Evolutionary conservation across 2,329 filamentous ascomycete species (phyloP), one percentile per base, ranked within the genome.

Genomic region (Drechslera avenae): DNA sequence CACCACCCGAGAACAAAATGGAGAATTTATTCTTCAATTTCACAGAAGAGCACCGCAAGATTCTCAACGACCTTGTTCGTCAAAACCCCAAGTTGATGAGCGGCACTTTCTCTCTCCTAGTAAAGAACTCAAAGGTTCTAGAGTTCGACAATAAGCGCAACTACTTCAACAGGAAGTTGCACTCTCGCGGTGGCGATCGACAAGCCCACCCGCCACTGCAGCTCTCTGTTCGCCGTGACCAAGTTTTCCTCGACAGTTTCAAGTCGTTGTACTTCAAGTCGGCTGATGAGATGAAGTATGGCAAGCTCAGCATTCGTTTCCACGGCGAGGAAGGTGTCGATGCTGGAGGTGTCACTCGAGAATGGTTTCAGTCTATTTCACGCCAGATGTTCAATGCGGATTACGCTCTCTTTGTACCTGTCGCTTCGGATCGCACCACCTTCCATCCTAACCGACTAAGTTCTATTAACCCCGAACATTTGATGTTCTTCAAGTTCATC

Each of bases 101-200:
- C 52, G 94, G 94, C 45, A 97, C 93, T 2, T 97, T 99, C 76
- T 92, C 93, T 9, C 82, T 99, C 13, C 78, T 99, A 39, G 94
- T 97, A 57, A 97, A 96, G 80, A 99, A 99, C 69, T 95, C 94
- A 19, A 99, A 97, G 81, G 95, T 99, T 3, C 81, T 99, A 10
- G 94, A 99, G 70, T 99, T 99, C 67, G 94, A 99, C 78, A 99
- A 99, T 79, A 99, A 99, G 80, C 91, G 94, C 66, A 97, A 96
- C 76, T 99, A 95, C 81, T 99, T 99, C 81, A 97, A 86, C 71
- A 89, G 94, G 54, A 92, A 91, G 67, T 87, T 99, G 9, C 94
- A 99, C 73, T 84, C 84, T 37, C 85, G 89, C 42, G 83, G 83
- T 45, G 83, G 84, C 46, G 86, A 90, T 65, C 65, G 66, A 45